These are phyloP conservation scores for Geotrichum fermentans DNA, from an alignment of 1,139 yeast species.

Conservation along the genomic window DNA sequence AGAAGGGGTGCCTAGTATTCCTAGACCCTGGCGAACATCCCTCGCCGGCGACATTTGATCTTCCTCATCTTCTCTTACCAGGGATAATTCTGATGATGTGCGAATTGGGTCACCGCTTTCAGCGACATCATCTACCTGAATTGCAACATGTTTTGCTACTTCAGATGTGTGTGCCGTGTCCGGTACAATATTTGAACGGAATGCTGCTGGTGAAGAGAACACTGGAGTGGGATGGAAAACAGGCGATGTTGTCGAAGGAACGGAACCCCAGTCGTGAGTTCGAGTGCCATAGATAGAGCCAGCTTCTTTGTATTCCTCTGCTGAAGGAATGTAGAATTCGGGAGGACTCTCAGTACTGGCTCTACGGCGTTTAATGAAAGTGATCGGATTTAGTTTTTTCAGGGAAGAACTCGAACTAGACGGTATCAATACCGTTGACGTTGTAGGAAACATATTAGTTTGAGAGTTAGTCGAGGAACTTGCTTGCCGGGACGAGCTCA, in stretches of 20 bases:
- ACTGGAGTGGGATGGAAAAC: constrained; percentile 18
- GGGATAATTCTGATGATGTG: not conserved
- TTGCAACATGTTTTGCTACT: too few species aligned
- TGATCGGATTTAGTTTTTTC: constrained; percentile 30
- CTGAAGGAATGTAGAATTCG: constrained; percentile 12
- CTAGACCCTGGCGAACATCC: too few species aligned
- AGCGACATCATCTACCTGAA: too few species aligned
- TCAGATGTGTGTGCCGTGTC: too few species aligned
- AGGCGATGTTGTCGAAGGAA: constrained; percentile 8
- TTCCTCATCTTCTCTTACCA: too few species aligned
- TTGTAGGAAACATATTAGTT: not conserved
- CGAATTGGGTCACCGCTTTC: too few species aligned
- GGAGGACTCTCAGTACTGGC: constrained; percentile 11
- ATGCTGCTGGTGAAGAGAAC: constrained; percentile 5
- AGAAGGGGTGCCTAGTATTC: too few species aligned
- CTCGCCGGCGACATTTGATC: too few species aligned
- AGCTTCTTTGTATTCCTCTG: constrained; percentile 28
- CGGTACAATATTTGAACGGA: too few species aligned
- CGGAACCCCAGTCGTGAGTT: constrained; percentile 35
- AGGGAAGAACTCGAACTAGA: constrained; percentile 22
- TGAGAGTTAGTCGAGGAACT: not conserved
- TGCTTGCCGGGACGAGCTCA: constrained; percentile 4
- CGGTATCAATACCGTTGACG: not conserved
- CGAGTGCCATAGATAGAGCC: constrained; percentile 37
- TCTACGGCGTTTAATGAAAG: constrained; percentile 22